Conservation (phyloP, 495 filamentous ascomycete species). For the Xylaria sp. region DNA sequence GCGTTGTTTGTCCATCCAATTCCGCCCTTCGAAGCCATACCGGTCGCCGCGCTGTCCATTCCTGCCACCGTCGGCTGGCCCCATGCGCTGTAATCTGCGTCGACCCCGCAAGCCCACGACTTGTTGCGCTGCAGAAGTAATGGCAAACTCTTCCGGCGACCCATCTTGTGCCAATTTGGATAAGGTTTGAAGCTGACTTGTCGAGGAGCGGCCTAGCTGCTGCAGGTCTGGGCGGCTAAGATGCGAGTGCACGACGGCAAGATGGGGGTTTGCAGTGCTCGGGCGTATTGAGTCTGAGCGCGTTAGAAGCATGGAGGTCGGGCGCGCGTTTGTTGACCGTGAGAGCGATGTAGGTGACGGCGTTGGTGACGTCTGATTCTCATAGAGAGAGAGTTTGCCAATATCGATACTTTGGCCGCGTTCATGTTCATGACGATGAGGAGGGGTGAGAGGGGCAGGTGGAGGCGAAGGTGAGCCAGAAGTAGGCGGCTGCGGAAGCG, state of each 20-base stretch:
- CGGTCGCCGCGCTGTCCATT: constrained; percentile 56
- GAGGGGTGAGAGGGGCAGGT: constrained; percentile 35
- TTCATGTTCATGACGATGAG: constrained; percentile 40
- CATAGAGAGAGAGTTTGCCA: constrained; percentile 51
- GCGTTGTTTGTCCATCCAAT: constrained; percentile 98
- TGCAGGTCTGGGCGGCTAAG: constrained; percentile 74
- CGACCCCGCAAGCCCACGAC: constrained; percentile 88
- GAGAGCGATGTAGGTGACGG: constrained; percentile 45
- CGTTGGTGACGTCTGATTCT: constrained; percentile 42
- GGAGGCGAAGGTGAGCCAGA: constrained; percentile 48
- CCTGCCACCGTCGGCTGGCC: constrained; percentile 53
- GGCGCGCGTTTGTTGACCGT: constrained; percentile 53
- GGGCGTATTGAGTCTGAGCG: constrained; percentile 57
- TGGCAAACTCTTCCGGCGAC: constrained; percentile 77
- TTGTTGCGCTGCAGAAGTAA: constrained; percentile 75
- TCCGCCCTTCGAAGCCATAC: constrained; percentile 81
- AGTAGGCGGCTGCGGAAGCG: constrained; percentile 72
- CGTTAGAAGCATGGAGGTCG: constrained; percentile 61
- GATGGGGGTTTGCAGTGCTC: constrained; percentile 44
- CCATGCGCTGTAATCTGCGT: constrained; percentile 78
- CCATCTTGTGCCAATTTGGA: constrained; percentile 82
- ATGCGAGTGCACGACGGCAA: constrained; percentile 43
- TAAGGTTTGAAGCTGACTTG: constrained; percentile 85
- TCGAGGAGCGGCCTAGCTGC: constrained; percentile 81
- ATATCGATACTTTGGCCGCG: constrained; percentile 60